Evolutionary conservation across 1,139 yeast species (phyloP).

Genomic region (Debaryomycetaceae sp.): DNA sequence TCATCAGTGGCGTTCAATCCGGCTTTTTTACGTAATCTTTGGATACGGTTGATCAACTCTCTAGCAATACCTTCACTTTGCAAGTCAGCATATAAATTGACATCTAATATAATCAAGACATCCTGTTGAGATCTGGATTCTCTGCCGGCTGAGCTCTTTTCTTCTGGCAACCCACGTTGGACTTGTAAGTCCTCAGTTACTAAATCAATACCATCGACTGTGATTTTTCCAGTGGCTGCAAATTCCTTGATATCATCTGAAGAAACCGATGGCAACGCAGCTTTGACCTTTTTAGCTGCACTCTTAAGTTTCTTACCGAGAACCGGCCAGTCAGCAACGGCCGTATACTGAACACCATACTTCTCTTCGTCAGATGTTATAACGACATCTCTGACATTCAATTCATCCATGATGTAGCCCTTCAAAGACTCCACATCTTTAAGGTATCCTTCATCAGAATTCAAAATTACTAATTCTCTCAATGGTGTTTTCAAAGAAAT

Average conservation of each 20-base stretch:
- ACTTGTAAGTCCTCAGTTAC: conserved; percentile 87
- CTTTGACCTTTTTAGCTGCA: conserved; percentile 92
- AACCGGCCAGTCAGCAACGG: conserved; percentile 98
- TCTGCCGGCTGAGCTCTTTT: conserved; percentile 60
- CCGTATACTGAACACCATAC: conserved; percentile 88
- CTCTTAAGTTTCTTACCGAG: conserved; percentile 95
- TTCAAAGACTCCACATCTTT: conserved; percentile 76
- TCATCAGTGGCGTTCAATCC: conserved; percentile 96
- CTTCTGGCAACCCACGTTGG: conserved; percentile 79
- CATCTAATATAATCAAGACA: conserved; percentile 85
- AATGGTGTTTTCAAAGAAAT: conserved; percentile 95
- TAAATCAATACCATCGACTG: conserved; percentile 86
- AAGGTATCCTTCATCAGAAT: conserved; percentile 71
- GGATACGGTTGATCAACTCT: conserved; percentile 94
- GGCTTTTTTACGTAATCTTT: conserved; percentile 94
- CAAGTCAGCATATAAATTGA: conserved; percentile 81
- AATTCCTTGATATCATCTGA: conserved; percentile 81
- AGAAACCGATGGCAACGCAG: conserved; percentile 78
- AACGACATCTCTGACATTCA: conserved; percentile 84
- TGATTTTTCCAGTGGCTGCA: conserved; percentile 67
- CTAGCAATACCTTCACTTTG: conserved; percentile 94
- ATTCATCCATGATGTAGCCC: conserved; percentile 80
- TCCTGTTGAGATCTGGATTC: conserved; percentile 87
- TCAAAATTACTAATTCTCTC: conserved; percentile 81
- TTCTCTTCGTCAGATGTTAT: conserved; percentile 89